Base-by-base conservation (phyloP, 495 filamentous ascomycete genomes). In the Penicillium ochrochloron region DNA sequence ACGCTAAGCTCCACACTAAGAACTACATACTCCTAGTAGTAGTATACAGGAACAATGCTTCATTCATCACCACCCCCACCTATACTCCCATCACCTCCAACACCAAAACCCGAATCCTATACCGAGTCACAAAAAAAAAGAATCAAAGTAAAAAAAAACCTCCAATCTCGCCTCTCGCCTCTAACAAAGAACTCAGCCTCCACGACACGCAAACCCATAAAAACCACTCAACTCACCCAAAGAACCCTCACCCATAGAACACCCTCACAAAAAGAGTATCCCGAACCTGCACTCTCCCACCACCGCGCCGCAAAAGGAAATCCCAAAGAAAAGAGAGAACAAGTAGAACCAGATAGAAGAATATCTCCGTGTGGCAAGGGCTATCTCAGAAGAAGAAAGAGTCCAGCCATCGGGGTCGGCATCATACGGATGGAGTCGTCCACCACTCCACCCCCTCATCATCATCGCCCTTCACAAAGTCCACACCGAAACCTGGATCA, bases 301-400 rank as follows among this genome's bases (percentile, higher is more conserved):
- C 25, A 27, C 25, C 25, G 25, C 59, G 34, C 59, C 46, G 56
- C 34, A 44, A 58, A 31, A 25, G 37, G 39, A 15, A 41, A 31
- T 37, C 10, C 53, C 31, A 21, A 56, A 37, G 31, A 31, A 56
- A 35, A 15, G 12, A 53, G 27, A 8, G 9, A 57, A 31, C 5
- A 33, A 60, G 17, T 5, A 15, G 46, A 51, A 51, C 17, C 33
- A 41, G 2, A 61, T 23, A n/a, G 51, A 21, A 44, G n/a, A 14
- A 62, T 19, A n/a, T 2, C 48, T 27, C 51, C 60, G 35, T 37
- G 60, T 62, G 60, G 60, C 60, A 55, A 62, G 15, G 15, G 17
- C 48, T 7, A 33, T 9, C 31, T 33, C 31, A 50, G 25, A 15
- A 11, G 9, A 50, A 25, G 5, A 14, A 50, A n/a, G n/a, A 27